Conservation (phyloP, 192 early-diverging fungal genomes). For the Phycomyces nitens region DNA sequence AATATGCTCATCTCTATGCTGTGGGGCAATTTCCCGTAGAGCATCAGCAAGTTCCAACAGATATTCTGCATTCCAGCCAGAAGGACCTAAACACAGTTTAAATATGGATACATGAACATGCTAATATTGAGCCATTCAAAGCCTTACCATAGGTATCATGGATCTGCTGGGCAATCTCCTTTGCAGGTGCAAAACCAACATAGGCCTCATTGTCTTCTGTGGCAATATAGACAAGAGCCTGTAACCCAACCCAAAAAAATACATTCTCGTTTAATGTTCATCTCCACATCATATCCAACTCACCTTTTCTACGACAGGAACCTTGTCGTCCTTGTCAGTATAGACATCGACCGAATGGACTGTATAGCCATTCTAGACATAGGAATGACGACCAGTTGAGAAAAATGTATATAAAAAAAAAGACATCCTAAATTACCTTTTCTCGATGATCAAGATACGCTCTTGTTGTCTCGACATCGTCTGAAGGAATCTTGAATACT, state of each 20-base stretch:
- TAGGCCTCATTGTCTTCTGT: constrained; percentile 75
- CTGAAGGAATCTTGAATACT: constrained; percentile 71
- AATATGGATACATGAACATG: not conserved
- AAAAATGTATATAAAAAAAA: too few species aligned
- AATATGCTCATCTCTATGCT: constrained; percentile 56
- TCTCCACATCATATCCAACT: not conserved
- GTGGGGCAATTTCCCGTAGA: constrained; percentile 47
- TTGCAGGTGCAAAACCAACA: constrained; percentile 60
- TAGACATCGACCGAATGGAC: constrained; percentile 47
- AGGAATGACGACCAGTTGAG: too few species aligned
- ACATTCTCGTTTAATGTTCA: too few species aligned
- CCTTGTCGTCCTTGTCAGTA: constrained; percentile 18
- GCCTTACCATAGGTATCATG: constrained; percentile 49
- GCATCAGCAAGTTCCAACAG: constrained; percentile 62
- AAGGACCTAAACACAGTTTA: constrained; percentile 57
- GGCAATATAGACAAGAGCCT: constrained; percentile 81
- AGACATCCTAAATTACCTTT: too few species aligned
- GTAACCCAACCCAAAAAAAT: not conserved
- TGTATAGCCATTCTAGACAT: constrained; percentile 71
- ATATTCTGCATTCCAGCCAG: constrained; percentile 70
- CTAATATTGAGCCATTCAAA: not conserved
- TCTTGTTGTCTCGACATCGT: constrained; percentile 61
- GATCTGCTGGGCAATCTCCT: constrained; percentile 65
- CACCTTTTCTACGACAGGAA: constrained; percentile 53
- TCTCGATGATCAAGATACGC: constrained; percentile 83